Evolutionary conservation across 495 filamentous ascomycete genomes (phyloP).

Genomic region (Aspergillus ellipticus): DNA sequence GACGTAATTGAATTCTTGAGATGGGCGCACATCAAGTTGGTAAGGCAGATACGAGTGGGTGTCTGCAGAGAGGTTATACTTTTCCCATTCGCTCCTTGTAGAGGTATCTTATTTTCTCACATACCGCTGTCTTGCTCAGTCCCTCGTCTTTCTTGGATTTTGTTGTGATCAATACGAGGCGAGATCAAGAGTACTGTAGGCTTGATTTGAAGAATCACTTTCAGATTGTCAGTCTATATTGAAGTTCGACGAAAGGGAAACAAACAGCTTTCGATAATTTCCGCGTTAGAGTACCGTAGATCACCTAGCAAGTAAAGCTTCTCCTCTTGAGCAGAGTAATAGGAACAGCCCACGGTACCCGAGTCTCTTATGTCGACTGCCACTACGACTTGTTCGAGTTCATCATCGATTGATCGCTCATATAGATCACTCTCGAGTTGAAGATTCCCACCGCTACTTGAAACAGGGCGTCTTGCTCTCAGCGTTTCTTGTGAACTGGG

Average conservation of each 20-base stretch:
- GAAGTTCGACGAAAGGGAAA: background rate
- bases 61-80: slow-evolving; percentile 19
- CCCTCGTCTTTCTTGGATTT: slow-evolving; percentile 22
- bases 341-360: slow-evolving; percentile 78
- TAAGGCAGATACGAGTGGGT: slow-evolving; percentile 55
- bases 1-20: slow-evolving; percentile 74
- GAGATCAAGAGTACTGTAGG: slow-evolving; percentile 80
- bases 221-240: slow-evolving; percentile 14
- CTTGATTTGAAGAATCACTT: slow-evolving; percentile 69
- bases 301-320: slow-evolving; percentile 79
- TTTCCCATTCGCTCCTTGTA: background rate
- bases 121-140: slow-evolving; percentile 26
- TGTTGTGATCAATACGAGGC: slow-evolving; percentile 59
- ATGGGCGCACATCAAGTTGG: slow-evolving; percentile 67
- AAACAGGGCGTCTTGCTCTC: slow-evolving; percentile 1
- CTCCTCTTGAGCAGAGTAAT: slow-evolving; percentile 74
- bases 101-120: background rate
- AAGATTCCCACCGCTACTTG: background rate
- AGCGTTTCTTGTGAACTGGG: slow-evolving; percentile 6
- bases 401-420: slow-evolving; percentile 43
- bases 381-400: slow-evolving; percentile 74
- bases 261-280: slow-evolving; percentile 65
- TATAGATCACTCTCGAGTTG: background rate
- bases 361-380: slow-evolving; percentile 73
- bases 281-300: slow-evolving; percentile 63